Evolutionary conservation across 768 basidiomycete species (phyloP).

Genomic region (Auriscalpium microsporum): DNA sequence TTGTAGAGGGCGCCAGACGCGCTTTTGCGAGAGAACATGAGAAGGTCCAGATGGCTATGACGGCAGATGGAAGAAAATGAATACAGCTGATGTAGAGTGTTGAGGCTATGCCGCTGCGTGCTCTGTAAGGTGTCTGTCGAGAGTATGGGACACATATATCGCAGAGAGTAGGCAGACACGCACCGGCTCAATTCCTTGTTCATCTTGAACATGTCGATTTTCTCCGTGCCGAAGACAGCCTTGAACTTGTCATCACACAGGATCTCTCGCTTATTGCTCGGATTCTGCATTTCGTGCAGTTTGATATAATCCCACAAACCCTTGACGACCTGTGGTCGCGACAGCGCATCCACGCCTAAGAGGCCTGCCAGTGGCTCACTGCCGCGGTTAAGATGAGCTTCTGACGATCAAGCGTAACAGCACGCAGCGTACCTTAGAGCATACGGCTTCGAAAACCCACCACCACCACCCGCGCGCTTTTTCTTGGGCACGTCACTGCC

Average conservation of each 20-base stretch:
- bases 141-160: not conserved
- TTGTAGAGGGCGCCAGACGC: no score
- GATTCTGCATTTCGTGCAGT: slow-evolving; percentile 74
- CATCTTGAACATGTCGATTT: slow-evolving; percentile 92
- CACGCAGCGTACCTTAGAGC: slow-evolving; percentile 47
- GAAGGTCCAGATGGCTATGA: no score
- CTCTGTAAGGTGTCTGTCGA: slow-evolving; percentile 10
- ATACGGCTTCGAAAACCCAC: slow-evolving; percentile 74
- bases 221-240: slow-evolving; percentile 72
- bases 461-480: slow-evolving; percentile 23
- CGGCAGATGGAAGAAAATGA: no score
- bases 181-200: slow-evolving; percentile 83
- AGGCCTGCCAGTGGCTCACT: slow-evolving; percentile 72
- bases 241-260: slow-evolving; percentile 67
- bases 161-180: slow-evolving; percentile 15
- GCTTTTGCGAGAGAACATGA: not conserved
- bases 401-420: slow-evolving; percentile 3
- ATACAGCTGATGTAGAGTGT: no score
- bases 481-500: slow-evolving; percentile 37
- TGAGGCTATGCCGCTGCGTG: slow-evolving; percentile 9
- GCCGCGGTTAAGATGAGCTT: slow-evolving; percentile 4
- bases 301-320: slow-evolving; percentile 88
- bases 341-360: slow-evolving; percentile 57
- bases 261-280: slow-evolving; percentile 75
- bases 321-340: slow-evolving; percentile 87